Evolutionary conservation across 2,329 filamentous ascomycete species (phyloP).

Genomic region (Fusarium nelsonii): DNA sequence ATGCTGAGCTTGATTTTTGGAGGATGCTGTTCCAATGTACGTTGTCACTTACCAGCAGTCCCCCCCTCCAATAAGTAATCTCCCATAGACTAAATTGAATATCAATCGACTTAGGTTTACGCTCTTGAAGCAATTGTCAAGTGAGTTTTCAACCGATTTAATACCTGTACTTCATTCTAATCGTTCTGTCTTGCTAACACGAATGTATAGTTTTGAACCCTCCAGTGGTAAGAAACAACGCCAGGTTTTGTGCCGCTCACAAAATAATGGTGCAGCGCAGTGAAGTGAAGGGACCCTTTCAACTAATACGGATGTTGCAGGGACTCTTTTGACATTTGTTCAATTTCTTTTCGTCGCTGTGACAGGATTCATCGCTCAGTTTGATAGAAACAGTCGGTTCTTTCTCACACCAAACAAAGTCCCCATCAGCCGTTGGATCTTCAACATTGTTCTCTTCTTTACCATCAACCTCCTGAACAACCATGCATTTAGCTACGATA

Average conservation of each 20-base stretch:
- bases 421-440: constrained; percentile 84
- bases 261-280: neutral
- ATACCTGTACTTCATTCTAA: neutral
- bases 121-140: constrained; percentile 95
- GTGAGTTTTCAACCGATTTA: constrained; percentile 62
- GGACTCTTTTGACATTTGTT: constrained; percentile 87
- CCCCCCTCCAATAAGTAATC: constrained; percentile 1
- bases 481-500: constrained; percentile 96
- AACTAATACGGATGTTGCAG: constrained; percentile 57
- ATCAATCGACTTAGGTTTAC: constrained; percentile 75
- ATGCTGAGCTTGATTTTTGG: constrained; percentile 93
- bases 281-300: neutral
- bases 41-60: constrained; percentile 46
- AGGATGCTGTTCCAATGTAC: constrained; percentile 92
- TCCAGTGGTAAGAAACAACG: constrained; percentile 73
- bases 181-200: constrained; percentile 28
- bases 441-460: constrained; percentile 93
- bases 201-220: constrained; percentile 75
- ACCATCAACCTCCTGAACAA: constrained; percentile 97
- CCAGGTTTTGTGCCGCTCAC: neutral
- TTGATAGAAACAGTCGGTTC: constrained; percentile 75
- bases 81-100: constrained; percentile 22
- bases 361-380: constrained; percentile 80
- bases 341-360: constrained; percentile 88
- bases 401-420: constrained; percentile 83